Base-by-base conservation (phyloP, 202 grass and related monocot genomes). In the Elaeis oleifera region DNA sequence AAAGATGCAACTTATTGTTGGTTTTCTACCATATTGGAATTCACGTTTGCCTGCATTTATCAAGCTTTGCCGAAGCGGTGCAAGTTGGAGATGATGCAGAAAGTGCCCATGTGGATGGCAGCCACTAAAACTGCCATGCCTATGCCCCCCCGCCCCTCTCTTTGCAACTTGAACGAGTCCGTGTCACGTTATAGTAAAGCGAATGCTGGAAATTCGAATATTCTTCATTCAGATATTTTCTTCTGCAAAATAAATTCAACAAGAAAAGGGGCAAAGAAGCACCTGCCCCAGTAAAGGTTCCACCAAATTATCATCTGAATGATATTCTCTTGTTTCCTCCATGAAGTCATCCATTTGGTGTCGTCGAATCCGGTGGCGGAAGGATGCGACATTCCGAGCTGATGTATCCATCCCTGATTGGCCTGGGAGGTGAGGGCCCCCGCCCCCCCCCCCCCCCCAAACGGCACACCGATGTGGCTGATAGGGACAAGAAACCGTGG, bases 311-410 rank as follows among this genome's bases (percentile, higher is more conserved):
- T 44, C 3, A 1, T 54, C 6, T 53, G 26, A 51, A 44, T 24
- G 3, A 51, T 31, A 31, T 49, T 18, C 61, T 50, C 17, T 64
- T 50, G 5, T 64, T 50, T 21, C 13, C 39, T 64, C 18, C 49
- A 21, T 18, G 5, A 49, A 16, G 5, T 16, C 57, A 59, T 5
- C 23, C 1, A 20, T 20, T 20, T 20, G 64, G 8, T 13, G 36
- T 44, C 36, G 36, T 14, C 36, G 8, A 44, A 44, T 44, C 36
- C 11, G 21, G 60, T 53, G 58, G 82, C 71, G 72, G 80, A 67
- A 66, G 21, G 77, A 80, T 85, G 72, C 68, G 19, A 57, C 50
- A 76, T 56, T 61, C 53, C 74, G 67, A 62, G 63, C 61, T 69
- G 57, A 73, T 17, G 57, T 85, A 60, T 76, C 72, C 44, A 75